phyloP scores from a whole-genome alignment of 2,329 filamentous ascomycete genomes.

The Bretziella fagacearum region DNA sequence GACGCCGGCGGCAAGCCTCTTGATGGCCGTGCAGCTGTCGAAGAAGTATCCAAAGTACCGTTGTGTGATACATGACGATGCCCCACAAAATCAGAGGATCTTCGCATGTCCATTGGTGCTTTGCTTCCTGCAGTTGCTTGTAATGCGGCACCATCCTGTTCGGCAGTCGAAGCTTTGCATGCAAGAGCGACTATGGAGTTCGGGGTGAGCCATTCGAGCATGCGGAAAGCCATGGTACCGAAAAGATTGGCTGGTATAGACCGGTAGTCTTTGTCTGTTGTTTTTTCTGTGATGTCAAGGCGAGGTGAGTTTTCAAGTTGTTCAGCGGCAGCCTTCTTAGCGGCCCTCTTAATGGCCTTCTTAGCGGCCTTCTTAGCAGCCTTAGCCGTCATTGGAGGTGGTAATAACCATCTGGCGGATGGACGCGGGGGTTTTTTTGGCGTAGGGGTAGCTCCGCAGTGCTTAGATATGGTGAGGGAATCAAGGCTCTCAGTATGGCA shows the following conservation, averaged over 20 bases:
- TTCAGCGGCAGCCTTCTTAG: not conserved
- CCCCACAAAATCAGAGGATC: not conserved
- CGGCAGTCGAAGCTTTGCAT: constrained; percentile 9
- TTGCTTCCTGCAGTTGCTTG: constrained; percentile 11
- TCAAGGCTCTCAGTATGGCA: constrained; percentile 29
- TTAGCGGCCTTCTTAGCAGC: too few relatives aligned
- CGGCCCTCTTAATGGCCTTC: too few relatives aligned
- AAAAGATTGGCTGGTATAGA: constrained; percentile 48
- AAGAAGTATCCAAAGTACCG: not conserved
- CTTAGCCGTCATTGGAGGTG: too few relatives aligned
- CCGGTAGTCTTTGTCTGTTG: constrained; percentile 36
- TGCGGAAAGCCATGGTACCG: constrained; percentile 48
- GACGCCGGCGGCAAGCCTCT: constrained; percentile 4
- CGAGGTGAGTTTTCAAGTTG: not conserved
- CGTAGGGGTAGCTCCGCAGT: not conserved
- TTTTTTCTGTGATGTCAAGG: constrained; percentile 26
- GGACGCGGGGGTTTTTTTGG: too few relatives aligned
- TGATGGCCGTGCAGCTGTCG: not conserved
- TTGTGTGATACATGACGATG: not conserved
- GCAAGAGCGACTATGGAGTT: constrained; percentile 18
- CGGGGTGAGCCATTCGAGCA: constrained; percentile 54
- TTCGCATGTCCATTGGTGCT: not conserved
- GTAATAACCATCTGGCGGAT: too few relatives aligned
- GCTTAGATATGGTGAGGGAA: constrained; percentile 28
- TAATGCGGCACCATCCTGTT: constrained; percentile 13